These are phyloP conservation scores for Pseudonitzschia multiseries DNA, from an alignment of 108 stramenopile species.

Conservation along the genomic window DNA sequence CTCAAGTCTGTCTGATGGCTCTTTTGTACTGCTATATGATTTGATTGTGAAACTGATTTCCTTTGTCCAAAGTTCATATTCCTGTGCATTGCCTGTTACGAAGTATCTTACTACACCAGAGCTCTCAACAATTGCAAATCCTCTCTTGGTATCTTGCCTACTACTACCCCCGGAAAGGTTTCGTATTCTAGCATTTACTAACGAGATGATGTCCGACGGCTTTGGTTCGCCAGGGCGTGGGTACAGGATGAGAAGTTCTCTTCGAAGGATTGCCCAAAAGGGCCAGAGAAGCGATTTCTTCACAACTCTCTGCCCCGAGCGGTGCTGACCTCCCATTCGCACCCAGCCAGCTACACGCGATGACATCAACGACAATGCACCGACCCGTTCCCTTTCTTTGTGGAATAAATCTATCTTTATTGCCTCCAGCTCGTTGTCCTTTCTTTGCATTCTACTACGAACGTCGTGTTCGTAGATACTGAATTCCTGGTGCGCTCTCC, in stretches of 20 bases:
- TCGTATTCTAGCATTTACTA: constrained; percentile 50
- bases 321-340: constrained; percentile 53
- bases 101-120: constrained; percentile 36
- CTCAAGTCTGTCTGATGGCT: neutral
- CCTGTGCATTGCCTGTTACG: constrained; percentile 33
- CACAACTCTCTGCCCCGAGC: constrained; percentile 45
- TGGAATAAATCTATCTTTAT: constrained; percentile 44
- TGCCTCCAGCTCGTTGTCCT: constrained; percentile 38
- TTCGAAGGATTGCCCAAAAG: constrained; percentile 62
- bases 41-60: constrained; percentile 25
- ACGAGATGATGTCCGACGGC: constrained; percentile 48
- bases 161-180: constrained; percentile 45
- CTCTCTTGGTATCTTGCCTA: constrained; percentile 47
- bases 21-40: neutral
- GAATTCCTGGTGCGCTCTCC: constrained; percentile 15
- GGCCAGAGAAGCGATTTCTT: constrained; percentile 59
- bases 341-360: constrained; percentile 65
- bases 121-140: constrained; percentile 47
- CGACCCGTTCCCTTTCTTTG: constrained; percentile 66
- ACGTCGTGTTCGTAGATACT: constrained; percentile 22
- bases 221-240: constrained; percentile 44
- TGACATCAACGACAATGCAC: constrained; percentile 55
- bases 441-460: constrained; percentile 16
- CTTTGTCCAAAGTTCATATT: constrained; percentile 40
- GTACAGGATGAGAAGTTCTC: constrained; percentile 50